Percentiles rank a stretch among this genome's conserved stretches.
phyloP scores from a whole-genome alignment of 1,284 basidiomycete genomes.

The Schizophyllum amplum region DNA sequence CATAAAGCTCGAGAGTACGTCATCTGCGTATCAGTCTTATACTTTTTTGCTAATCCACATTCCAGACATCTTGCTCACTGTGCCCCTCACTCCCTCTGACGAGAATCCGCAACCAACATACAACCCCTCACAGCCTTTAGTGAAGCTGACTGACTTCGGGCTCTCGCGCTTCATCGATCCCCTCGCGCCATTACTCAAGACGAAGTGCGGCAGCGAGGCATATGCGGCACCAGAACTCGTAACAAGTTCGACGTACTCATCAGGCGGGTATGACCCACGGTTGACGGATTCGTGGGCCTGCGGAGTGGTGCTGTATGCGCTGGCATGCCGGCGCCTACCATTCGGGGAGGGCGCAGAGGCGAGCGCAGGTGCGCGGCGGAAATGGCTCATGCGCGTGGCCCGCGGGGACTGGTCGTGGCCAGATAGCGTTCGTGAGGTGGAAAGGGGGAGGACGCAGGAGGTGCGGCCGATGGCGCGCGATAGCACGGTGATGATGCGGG shows the following conservation, averaged over 20 bases:
- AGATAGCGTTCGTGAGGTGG: constrained; percentile 11
- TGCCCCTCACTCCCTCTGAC: constrained; percentile 15
- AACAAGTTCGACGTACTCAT: constrained; percentile 32
- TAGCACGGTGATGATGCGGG: constrained; percentile 4
- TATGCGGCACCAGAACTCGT: constrained; percentile 92
- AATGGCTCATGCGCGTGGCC: constrained; percentile 70
- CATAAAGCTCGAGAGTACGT: constrained; percentile 90
- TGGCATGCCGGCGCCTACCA: constrained; percentile 57
- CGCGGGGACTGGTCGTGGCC: constrained; percentile 75
- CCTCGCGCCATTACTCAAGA: constrained; percentile 63
- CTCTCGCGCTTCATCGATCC: constrained; percentile 81
- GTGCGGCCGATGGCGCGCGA: constrained; percentile 8
- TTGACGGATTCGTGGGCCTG: constrained; percentile 89
- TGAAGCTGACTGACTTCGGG: constrained; percentile 90
- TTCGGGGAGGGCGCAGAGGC: constrained; percentile 42
- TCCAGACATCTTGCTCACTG: constrained; percentile 50
- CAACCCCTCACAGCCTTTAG: constrained; percentile 38
- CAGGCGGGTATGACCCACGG: constrained; percentile 68
- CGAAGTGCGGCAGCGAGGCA: constrained; percentile 85
- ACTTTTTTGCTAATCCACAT: constrained; percentile 1
- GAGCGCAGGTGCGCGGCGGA: constrained; percentile 28
- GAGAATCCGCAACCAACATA: neutral
- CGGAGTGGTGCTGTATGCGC: constrained; percentile 76
- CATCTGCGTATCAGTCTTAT: neutral
- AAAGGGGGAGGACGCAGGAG: constrained; percentile 4